Base-by-base conservation (phyloP, 352 stramenopile genomes). In the Phytophthora hibernalis region DNA sequence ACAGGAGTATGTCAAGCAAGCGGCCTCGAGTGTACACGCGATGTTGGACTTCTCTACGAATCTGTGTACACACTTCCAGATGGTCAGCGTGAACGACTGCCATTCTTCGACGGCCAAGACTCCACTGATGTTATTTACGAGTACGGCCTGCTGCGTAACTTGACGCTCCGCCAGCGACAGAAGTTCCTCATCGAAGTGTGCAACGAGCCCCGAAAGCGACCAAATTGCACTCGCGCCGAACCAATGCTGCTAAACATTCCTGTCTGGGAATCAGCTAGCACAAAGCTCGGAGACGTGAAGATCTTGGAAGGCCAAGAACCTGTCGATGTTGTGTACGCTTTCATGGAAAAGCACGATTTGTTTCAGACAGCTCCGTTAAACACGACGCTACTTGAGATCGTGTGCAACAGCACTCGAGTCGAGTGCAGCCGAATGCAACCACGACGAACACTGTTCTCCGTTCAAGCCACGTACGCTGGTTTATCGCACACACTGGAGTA, bases 271-370 rank as follows among this genome's bases (percentile, higher is more conserved):
- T 83, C 76, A 2, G 76, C 75, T 1, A 76, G 83, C 40, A 88
- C 88, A 37, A 91, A 92, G 30, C 70, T 93, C 35, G 87, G 82
- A 20, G 79, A 90, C 35, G 72, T 95, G 0, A 73, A 92, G 56
- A 78, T 95, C 11, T 76, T 90, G 38, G 87, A 93, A 58, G 87
- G 80, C 24, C 87, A 95, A 65, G 87, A 95, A 60, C 87, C 87
- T 7, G 62, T 93, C 2, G 87, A 95, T 48, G 74, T 90, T 30
- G 83, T 95, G n/a, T 93, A 95, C 55, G 80, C 87, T 16, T 95
- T 95, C 51, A 78, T 95, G 54, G 87, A 95, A 44, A 95, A 95
- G 54, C 87, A 95, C 70, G 87, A 95, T 44, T 49, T 95, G 22
- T 93, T 95, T 63, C 87, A 95, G 60, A 91, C 87, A 5, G 84